Base-by-base conservation (phyloP, 2,329 filamentous ascomycete species). In the Sporothrix euskadiensis region DNA sequence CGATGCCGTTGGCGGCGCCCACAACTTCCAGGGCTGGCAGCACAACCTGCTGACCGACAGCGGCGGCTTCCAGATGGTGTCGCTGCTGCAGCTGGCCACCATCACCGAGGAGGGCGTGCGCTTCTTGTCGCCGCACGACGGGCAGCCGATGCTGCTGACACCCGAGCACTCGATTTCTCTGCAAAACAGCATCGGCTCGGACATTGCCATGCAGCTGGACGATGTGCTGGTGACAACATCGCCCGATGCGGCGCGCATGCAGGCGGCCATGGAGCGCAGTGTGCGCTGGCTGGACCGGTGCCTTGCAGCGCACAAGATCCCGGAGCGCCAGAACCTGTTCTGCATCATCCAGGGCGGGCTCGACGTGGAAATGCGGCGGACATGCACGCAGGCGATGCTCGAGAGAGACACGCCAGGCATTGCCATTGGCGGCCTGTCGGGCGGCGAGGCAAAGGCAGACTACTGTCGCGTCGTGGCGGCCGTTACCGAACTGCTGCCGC, bases 191-290 rank as follows among this genome's bases (percentile, higher is more conserved):
- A 99, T 99, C 79, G 96, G 96, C 76, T 97, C 94, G 76, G 96
- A 99, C 83, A 98, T 99, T 78, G 98, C 98, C 77, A 99, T 99
- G 97, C 97, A 99, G 83, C 90, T 99, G 4, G 96, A 99, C 85
- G 97, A 99, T 82, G 97, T 99, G 16, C 92, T 99, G 70, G 95
- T 94, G 41, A 98, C 96, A 0, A 99, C 96, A 0, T 98, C 94
- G 0, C 95, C 95, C 0, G 96, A 99, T 81, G 85, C 89, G 73
- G 90, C 85, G 26, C 91, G 97, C 71, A 98, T 99, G 89, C 89
- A 91, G 75, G 94, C 97, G 82, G 96, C 96, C 69, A 98, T 98
- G 94, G 88, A 96, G 79, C 91, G 96, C 72, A 97, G 94, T 72
- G 89, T 99, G 8, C 89, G 97, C 54, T 99, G 97, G 97, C 87